Percentiles rank a stretch among this genome's conserved stretches.
phyloP scores from a whole-genome alignment of 2,329 filamentous ascomycete genomes.

The Lasiodiplodia sp. region DNA sequence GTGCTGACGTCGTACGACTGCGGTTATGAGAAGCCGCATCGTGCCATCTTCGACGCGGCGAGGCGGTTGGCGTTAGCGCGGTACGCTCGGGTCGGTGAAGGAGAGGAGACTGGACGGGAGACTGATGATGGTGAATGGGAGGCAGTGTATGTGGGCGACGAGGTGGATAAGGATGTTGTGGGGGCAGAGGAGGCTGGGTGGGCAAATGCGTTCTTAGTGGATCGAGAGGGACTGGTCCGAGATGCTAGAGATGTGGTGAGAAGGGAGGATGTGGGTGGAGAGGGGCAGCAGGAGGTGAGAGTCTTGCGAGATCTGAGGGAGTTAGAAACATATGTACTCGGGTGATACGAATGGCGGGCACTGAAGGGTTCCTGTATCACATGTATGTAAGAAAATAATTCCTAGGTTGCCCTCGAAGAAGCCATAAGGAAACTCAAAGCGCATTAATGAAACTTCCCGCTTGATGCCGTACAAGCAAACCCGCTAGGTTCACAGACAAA shows the following conservation, averaged over 20 bases:
- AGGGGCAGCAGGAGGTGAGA: conserved; percentile 6
- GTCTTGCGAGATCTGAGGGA: conserved; percentile 24
- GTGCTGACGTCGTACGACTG: conserved; percentile 70
- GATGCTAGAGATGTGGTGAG: conserved; percentile 4
- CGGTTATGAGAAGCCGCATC: conserved; percentile 66
- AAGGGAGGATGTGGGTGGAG: conserved; percentile 10
- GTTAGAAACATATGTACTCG: conserved; percentile 12
- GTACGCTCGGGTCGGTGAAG: conserved; percentile 36
- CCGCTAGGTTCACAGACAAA: not conserved
- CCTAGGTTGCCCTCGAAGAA: not conserved
- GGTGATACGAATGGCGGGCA: not conserved
- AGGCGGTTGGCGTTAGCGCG: conserved; percentile 51
- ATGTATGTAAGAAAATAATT: not conserved
- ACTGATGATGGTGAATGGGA: conserved; percentile 39
- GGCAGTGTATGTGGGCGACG: conserved; percentile 64
- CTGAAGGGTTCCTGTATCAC: not conserved
- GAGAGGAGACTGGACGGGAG: not conserved
- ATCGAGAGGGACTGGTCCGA: conserved; percentile 39
- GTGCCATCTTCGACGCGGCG: conserved; percentile 63
- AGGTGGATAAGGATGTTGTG: conserved; percentile 58
- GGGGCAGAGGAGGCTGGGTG: conserved; percentile 59
- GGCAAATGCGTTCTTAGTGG: conserved; percentile 52
- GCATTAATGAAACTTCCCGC: not conserved
- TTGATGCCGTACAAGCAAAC: not conserved
- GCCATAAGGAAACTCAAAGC: not conserved